Percentiles rank a stretch among this genome's conserved stretches.
Conservation (phyloP, 2,329 filamentous ascomycete species). For the Geosmithia morbida region DNA sequence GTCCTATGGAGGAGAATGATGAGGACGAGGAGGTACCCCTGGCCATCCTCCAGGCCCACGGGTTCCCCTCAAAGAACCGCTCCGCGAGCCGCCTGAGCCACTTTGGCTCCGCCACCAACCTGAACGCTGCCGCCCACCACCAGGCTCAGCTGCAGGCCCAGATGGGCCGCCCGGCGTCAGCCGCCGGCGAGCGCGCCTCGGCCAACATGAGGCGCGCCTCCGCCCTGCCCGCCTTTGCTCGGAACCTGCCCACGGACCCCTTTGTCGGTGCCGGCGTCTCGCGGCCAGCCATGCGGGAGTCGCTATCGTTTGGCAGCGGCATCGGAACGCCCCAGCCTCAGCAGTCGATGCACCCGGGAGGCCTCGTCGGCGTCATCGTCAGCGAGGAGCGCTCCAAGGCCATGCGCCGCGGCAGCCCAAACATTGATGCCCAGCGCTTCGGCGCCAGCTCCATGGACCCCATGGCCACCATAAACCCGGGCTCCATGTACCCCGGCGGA, state of each 20-base stretch:
- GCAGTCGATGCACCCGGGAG: slow-evolving; percentile 48
- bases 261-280: slow-evolving; percentile 70
- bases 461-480: slow-evolving; percentile 29
- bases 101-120: slow-evolving; percentile 56
- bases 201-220: slow-evolving; percentile 12
- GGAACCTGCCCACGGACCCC: slow-evolving; percentile 70
- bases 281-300: slow-evolving; percentile 58
- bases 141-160: slow-evolving; percentile 24
- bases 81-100: slow-evolving; percentile 54
- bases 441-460: slow-evolving; percentile 30
- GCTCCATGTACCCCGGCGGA: slow-evolving; percentile 23
- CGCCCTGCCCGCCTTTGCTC: slow-evolving; percentile 66
- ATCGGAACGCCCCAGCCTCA: slow-evolving; percentile 6
- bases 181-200: slow-evolving; percentile 32
- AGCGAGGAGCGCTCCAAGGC: slow-evolving; percentile 69
- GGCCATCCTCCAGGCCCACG: slow-evolving; percentile 75
- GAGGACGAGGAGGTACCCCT: slow-evolving; percentile 84
- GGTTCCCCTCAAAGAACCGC: slow-evolving; percentile 64
- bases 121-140: slow-evolving; percentile 34
- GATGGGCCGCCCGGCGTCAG: slow-evolving; percentile 40
- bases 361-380: slow-evolving; percentile 78
- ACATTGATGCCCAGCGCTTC: slow-evolving; percentile 36
- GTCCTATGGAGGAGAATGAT: slow-evolving; percentile 53
- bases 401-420: slow-evolving; percentile 65
- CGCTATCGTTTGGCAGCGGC: slow-evolving; percentile 54